These are phyloP conservation scores for Talaromyces sp. DNA, from an alignment of 2,329 filamentous ascomycete genomes.

Conservation along the genomic window DNA sequence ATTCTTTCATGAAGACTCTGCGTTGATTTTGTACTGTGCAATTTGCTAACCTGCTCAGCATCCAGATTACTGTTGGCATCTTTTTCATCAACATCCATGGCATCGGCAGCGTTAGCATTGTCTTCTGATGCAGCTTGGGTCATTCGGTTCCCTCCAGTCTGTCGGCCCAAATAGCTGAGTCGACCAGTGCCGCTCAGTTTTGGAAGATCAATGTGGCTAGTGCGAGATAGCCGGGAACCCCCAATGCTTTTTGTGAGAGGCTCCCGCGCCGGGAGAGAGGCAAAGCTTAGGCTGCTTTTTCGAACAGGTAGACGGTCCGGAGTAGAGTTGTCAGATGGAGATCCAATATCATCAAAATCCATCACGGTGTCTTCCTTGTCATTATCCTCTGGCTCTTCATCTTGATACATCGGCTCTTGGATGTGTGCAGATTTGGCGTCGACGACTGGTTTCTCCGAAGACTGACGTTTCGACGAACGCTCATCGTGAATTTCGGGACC, in stretches of 20 bases:
- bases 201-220: constrained; percentile 72
- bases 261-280: constrained; percentile 86
- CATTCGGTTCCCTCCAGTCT: constrained; percentile 63
- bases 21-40: constrained; percentile 87
- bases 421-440: constrained; percentile 7
- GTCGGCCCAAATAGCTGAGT: constrained; percentile 72
- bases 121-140: constrained; percentile 41
- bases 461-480: constrained; percentile 6
- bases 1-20: constrained; percentile 93
- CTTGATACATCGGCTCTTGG: constrained; percentile 11
- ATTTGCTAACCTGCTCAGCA: constrained; percentile 56
- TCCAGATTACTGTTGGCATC: constrained; percentile 51
- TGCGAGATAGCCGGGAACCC: constrained; percentile 67
- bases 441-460: constrained; percentile 20
- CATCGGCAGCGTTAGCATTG: constrained; percentile 50
- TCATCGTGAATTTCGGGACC: constrained; percentile 11
- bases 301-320: constrained; percentile 69
- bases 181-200: constrained; percentile 52
- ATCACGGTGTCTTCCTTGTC: constrained; percentile 36
- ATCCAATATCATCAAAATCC: constrained; percentile 50
- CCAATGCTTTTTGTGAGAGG: constrained; percentile 84
- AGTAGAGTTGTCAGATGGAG: constrained; percentile 51
- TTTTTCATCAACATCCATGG: constrained; percentile 57
- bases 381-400: constrained; percentile 22
- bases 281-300: constrained; percentile 95